phyloP scores from a whole-genome alignment of 805 yeast genomes.

The Alloascoidea africana region DNA sequence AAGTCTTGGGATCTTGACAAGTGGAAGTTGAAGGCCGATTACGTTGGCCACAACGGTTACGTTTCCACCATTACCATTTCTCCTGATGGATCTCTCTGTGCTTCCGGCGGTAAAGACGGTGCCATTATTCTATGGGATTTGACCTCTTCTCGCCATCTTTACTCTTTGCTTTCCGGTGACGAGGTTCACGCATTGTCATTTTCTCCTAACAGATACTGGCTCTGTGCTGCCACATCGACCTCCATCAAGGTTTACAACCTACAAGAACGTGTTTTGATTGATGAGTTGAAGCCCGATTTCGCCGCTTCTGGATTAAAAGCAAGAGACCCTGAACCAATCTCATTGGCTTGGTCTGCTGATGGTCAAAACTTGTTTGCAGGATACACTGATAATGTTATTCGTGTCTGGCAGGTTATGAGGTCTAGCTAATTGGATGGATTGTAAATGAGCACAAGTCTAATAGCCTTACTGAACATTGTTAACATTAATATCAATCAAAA shows the following conservation, averaged over 20 bases:
- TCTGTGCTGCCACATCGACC: slow-evolving; percentile 97
- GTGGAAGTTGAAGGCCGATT: slow-evolving; percentile 83
- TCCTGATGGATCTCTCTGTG: slow-evolving; percentile 98
- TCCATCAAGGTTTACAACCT: slow-evolving; percentile 98
- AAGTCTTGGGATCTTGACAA: slow-evolving; percentile 92
- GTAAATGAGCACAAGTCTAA: too few species aligned
- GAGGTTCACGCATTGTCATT: slow-evolving; percentile 97
- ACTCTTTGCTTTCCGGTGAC: slow-evolving; percentile 90
- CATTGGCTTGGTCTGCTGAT: slow-evolving; percentile 98
- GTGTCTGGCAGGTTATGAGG: slow-evolving; percentile 99
- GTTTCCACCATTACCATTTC: slow-evolving; percentile 92
- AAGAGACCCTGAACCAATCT: slow-evolving; percentile 95
- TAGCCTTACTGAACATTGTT: too few species aligned
- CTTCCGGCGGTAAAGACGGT: slow-evolving; percentile 99
- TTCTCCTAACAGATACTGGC: slow-evolving; percentile 99
- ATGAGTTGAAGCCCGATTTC: slow-evolving; percentile 96
- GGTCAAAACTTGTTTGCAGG: slow-evolving; percentile 99
- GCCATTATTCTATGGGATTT: slow-evolving; percentile 96
- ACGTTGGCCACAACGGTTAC: slow-evolving; percentile 99
- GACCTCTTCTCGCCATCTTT: slow-evolving; percentile 68
- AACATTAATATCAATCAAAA: too few species aligned
- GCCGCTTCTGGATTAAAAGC: slow-evolving; percentile 71
- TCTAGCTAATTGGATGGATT: too few species aligned
- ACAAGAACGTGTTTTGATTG: slow-evolving; percentile 86
- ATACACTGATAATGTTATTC: slow-evolving; percentile 98